Evolutionary conservation across 176 grass and related monocot species (phyloP).

Genomic region (Aegilops speltoides): DNA sequence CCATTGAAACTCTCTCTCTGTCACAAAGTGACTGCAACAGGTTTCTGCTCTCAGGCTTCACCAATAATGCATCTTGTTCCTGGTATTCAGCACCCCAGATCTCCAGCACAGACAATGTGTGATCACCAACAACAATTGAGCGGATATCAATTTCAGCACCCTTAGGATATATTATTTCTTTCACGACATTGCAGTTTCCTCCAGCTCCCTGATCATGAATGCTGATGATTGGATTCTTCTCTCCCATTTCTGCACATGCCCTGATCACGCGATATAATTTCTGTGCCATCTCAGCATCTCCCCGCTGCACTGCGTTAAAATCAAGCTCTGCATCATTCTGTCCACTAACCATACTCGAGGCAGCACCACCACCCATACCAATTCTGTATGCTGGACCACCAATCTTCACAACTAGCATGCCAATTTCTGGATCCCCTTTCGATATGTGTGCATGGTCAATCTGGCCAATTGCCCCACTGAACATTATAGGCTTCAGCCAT

Average conservation of each 20-base stretch:
- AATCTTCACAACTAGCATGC: constrained; percentile 98
- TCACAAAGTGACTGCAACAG: constrained; percentile 63
- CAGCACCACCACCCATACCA: constrained; percentile 95
- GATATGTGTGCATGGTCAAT: constrained; percentile 83
- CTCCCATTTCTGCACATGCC: constrained; percentile 93
- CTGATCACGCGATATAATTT: constrained; percentile 90
- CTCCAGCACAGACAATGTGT: constrained; percentile 84
- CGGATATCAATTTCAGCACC: constrained; percentile 92
- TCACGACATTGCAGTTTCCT: constrained; percentile 95
- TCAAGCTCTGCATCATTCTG: constrained; percentile 91
- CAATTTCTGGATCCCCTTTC: constrained; percentile 76
- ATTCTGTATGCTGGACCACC: constrained; percentile 93
- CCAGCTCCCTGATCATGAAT: constrained; percentile 99
- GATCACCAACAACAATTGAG: constrained; percentile 80
- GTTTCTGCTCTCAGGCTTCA: constrained; percentile 63
- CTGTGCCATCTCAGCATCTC: constrained; percentile 96
- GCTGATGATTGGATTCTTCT: constrained; percentile 82
- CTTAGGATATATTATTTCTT: constrained; percentile 65
- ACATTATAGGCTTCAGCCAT: constrained; percentile 99
- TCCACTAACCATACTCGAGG: constrained; percentile 95
- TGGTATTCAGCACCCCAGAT: constrained; percentile 94
- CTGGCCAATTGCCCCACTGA: constrained; percentile 85
- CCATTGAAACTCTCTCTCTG: constrained; percentile 91
- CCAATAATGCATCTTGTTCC: constrained; percentile 80
- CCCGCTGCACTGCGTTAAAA: constrained; percentile 91